Evolutionary conservation across 805 yeast species (phyloP).

Genomic region (Wickerhamomyces alni): DNA sequence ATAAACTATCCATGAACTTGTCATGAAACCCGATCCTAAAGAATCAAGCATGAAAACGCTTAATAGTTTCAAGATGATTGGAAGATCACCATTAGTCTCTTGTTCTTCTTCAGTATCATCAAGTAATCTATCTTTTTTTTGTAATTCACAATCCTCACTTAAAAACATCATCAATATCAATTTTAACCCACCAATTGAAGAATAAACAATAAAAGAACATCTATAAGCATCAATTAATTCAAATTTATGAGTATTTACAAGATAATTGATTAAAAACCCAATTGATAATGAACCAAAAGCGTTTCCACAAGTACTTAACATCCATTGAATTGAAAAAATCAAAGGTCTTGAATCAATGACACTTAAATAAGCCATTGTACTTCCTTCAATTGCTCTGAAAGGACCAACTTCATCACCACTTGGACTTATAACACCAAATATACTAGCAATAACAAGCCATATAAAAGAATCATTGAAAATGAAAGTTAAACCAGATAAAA

Average conservation of each 20-base stretch:
- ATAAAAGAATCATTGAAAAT: conserved; percentile 47
- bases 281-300: conserved; percentile 65
- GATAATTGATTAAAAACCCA: conserved; percentile 51
- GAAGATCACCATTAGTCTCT: conserved; percentile 27
- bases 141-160: conserved; percentile 47
- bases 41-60: conserved; percentile 78
- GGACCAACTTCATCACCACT: conserved; percentile 92
- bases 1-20: conserved; percentile 82
- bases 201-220: conserved; percentile 49
- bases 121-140: background rate
- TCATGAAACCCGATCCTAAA: conserved; percentile 84
- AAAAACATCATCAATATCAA: conserved; percentile 43
- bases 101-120: background rate
- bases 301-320: conserved; percentile 63
- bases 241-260: conserved; percentile 28
- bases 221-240: conserved; percentile 44
- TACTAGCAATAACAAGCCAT: conserved; percentile 62
- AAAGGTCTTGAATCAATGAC: conserved; percentile 60
- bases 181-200: conserved; percentile 48
- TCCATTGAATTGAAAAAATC: conserved; percentile 67
- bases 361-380: conserved; percentile 74
- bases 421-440: conserved; percentile 82
- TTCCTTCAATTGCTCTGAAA: conserved; percentile 79
- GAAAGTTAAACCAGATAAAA: conserved; percentile 59
- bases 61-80: conserved; percentile 42